Evolutionary conservation across 495 filamentous ascomycete genomes (phyloP), one percentile per base, ranked within the genome.

Genomic region (Evansstolkia leycettana): DNA sequence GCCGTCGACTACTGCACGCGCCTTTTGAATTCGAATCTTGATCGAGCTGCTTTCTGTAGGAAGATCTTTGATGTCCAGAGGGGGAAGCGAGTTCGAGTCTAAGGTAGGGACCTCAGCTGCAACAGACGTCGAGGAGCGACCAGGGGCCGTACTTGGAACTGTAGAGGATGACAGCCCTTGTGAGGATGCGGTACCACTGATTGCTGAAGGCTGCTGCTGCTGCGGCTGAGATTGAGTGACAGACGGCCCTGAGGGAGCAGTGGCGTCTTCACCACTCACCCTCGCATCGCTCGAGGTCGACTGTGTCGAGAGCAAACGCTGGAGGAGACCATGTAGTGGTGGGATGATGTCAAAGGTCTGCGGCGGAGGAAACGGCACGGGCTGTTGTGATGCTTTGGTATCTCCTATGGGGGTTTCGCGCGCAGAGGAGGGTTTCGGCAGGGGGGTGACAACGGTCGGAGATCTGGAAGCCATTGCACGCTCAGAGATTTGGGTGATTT

Each of bases 331-430:
- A 52, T 83, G 75, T 31, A 95, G 70, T 32, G 84, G 72, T 34
- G 90, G 86, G 32, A 95, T 68, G 41, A 84, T 76, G 67, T 94
- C 88, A 56, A 94, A 79, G 13, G 76, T 76, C 39, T 70, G 59
- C 4, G 73, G 70, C 32, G 68, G 45, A 37, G 69, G 74, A 34
- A 76, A 64, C 5, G 56, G 45, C 12, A 60, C 53, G 17, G 62
- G 73, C 65, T 37, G 73, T 54, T 51, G 75, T 64, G 47, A 72
- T 64, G 39, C 62, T 54, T 57, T 51, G 39, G 45, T 49, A 47
- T 48, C 55, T 13, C 43, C 7, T n/a, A 38, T 29, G 26, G 61
- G 63, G 17, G 55, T 61, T 40, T 64, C 54, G 39, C 61, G 63
- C 33, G 58, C 54, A 16, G 58, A 41, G 32, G 65, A 52, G 33